phyloP scores from a whole-genome alignment of 495 filamentous ascomycete species.

The Niebla homalea region DNA sequence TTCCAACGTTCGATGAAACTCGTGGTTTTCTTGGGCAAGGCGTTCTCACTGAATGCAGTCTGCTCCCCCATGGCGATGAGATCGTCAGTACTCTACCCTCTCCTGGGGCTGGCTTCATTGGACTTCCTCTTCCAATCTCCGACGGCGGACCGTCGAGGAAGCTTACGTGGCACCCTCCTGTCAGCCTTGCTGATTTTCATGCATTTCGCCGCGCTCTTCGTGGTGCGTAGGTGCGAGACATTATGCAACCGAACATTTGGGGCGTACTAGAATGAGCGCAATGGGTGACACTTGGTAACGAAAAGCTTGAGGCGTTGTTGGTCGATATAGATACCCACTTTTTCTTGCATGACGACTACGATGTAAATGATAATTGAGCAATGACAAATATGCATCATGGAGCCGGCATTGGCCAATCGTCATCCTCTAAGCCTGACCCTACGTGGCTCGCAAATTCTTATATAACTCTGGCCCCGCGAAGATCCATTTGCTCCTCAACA shows the following conservation, averaged over 20 bases:
- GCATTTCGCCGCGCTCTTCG: conserved; percentile 10
- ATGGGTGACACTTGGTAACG: too few species aligned
- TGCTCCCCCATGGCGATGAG: conserved; percentile 50
- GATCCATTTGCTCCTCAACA: too few species aligned
- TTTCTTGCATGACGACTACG: too few species aligned
- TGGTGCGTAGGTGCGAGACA: not conserved
- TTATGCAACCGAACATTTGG: conserved; percentile 5
- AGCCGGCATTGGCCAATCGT: too few species aligned
- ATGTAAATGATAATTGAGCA: too few species aligned
- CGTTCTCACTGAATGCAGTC: conserved; percentile 38
- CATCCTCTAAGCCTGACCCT: too few species aligned
- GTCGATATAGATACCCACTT: too few species aligned
- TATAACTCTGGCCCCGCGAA: too few species aligned
- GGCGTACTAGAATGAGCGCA: not conserved
- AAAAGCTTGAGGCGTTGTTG: too few species aligned
- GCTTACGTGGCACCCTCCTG: not conserved
- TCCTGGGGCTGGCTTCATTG: conserved; percentile 44
- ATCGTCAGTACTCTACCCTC: conserved; percentile 45
- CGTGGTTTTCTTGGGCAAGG: conserved; percentile 42
- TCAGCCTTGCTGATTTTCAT: conserved; percentile 9
- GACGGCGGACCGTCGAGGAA: not conserved
- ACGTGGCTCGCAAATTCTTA: too few species aligned
- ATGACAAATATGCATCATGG: too few species aligned
- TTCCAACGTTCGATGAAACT: conserved; percentile 15
- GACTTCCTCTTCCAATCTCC: conserved; percentile 23